Percentiles rank a stretch among this genome's conserved stretches.
These are phyloP conservation scores for Fusarium buharicum DNA, from an alignment of 2,329 filamentous ascomycete species.

Conservation along the genomic window DNA sequence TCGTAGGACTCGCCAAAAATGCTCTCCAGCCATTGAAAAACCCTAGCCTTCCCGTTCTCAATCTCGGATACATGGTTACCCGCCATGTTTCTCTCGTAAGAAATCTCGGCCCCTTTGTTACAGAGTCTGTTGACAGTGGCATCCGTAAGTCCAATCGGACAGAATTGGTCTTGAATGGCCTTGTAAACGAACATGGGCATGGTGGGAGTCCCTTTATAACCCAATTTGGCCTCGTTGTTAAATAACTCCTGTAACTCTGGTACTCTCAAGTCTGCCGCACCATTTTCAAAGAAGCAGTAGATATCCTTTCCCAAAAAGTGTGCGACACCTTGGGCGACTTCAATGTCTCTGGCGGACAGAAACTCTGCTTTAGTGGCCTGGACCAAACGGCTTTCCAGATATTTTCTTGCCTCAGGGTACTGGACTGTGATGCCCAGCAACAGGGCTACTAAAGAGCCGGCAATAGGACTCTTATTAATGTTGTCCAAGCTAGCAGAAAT, in stretches of 20 bases:
- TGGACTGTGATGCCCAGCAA: conserved; percentile 36
- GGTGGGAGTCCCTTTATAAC: conserved; percentile 53
- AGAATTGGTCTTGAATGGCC: conserved; percentile 58
- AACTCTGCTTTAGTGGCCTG: conserved; percentile 26
- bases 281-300: conserved; percentile 45
- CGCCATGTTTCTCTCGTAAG: conserved; percentile 57
- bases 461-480: conserved; percentile 31
- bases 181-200: conserved; percentile 64
- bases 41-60: conserved; percentile 32
- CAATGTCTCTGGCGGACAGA: neutral
- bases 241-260: conserved; percentile 39
- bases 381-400: conserved; percentile 20
- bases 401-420: conserved; percentile 22
- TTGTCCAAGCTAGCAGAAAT: conserved; percentile 18
- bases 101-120: conserved; percentile 52
- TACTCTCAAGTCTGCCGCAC: conserved; percentile 40
- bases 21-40: conserved; percentile 16
- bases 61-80: conserved; percentile 53
- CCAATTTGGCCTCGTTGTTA: conserved; percentile 45
- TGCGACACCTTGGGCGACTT: conserved; percentile 26
- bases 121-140: conserved; percentile 55
- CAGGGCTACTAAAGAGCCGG: conserved; percentile 17
- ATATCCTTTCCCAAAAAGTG: conserved; percentile 42
- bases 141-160: conserved; percentile 56
- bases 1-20: conserved; percentile 28